phyloP scores from a whole-genome alignment of 2,329 filamentous ascomycete genomes.

The Proliferodiscus dingleyae region DNA sequence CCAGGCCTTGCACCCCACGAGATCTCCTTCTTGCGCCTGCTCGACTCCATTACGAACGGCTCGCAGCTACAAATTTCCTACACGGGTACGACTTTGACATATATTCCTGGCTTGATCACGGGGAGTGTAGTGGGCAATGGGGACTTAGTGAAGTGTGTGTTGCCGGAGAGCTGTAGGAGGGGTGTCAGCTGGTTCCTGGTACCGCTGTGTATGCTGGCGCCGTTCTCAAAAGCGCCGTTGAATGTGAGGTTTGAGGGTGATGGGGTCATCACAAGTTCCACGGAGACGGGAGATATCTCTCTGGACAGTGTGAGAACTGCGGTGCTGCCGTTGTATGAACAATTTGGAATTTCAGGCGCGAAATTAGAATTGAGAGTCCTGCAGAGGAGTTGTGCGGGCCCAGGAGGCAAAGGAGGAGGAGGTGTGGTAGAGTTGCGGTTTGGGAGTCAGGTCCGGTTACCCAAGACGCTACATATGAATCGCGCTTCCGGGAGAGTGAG shows the following conservation, averaged over 20 bases:
- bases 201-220: slow-evolving; percentile 82
- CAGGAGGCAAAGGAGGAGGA: slow-evolving; percentile 72
- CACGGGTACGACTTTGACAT: slow-evolving; percentile 89
- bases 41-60: slow-evolving; percentile 94
- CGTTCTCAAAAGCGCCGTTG: slow-evolving; percentile 86
- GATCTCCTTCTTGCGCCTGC: slow-evolving; percentile 89
- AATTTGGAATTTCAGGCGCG: slow-evolving; percentile 76
- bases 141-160: slow-evolving; percentile 74
- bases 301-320: slow-evolving; percentile 92
- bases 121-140: slow-evolving; percentile 67
- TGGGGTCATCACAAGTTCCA: slow-evolving; percentile 87
- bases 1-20: slow-evolving; percentile 90
- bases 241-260: slow-evolving; percentile 87
- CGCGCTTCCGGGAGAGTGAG: slow-evolving; percentile 80
- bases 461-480: slow-evolving; percentile 86
- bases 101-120: slow-evolving; percentile 87
- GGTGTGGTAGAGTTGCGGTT: slow-evolving; percentile 93
- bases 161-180: slow-evolving; percentile 71
- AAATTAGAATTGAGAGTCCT: slow-evolving; percentile 83
- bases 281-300: slow-evolving; percentile 77
- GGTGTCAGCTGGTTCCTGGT: slow-evolving; percentile 91
- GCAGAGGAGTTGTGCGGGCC: slow-evolving; percentile 71
- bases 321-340: slow-evolving; percentile 81
- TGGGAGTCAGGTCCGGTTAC: slow-evolving; percentile 85
- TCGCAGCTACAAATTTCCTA: slow-evolving; percentile 92